Base-by-base conservation (phyloP, 176 grass and related monocot species). In the Phoenix dactylifera region DNA sequence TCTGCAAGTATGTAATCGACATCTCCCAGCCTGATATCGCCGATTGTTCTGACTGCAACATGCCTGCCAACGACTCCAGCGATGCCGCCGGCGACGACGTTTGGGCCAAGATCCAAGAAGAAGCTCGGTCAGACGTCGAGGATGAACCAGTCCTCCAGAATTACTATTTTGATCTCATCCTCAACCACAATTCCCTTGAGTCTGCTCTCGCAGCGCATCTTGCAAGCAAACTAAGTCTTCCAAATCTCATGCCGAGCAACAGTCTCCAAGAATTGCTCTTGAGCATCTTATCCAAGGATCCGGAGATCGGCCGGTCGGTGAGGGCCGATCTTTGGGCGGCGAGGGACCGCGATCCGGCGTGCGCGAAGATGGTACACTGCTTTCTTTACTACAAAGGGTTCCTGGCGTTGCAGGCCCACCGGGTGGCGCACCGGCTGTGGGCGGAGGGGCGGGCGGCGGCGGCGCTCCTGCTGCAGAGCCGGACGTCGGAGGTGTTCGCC, bases 311-410 rank as follows among this genome's bases (percentile, higher is more conserved):
- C 4, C 58, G 55, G 10, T 72, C 67, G 28, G 68, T 73, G 64
- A 81, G 93, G 19, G 84, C 81, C 15, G 93, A 97, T 69, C 81
- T 97, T 25, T 65, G 51, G 2, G 87, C 84, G 0, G 87, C 62
- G 61, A 54, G 69, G 18, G 73, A 97, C 81, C 84, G 87, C 59
- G 93, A 97, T 66, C 72, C 87, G 23, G 93, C 93, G 16, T 97
- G 93, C 76, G 75, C 17, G n/a, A 82, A 82, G 63, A 97, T 91
- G 87, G 79, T 85, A 1, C 93, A 97, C 69, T 97, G 87, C 78
- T 97, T 98, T 72, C 81, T 98, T 52, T 88, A 92, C 79, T 92
- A 88, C 87, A 98, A 98, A 72, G 93, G 93, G 4, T 98, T 98
- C 77, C 70, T 98, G 15, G 87, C 93, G 15, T 67, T 98, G 59